phyloP scores from a whole-genome alignment of 495 filamentous ascomycete genomes.

The Xylaria curta region DNA sequence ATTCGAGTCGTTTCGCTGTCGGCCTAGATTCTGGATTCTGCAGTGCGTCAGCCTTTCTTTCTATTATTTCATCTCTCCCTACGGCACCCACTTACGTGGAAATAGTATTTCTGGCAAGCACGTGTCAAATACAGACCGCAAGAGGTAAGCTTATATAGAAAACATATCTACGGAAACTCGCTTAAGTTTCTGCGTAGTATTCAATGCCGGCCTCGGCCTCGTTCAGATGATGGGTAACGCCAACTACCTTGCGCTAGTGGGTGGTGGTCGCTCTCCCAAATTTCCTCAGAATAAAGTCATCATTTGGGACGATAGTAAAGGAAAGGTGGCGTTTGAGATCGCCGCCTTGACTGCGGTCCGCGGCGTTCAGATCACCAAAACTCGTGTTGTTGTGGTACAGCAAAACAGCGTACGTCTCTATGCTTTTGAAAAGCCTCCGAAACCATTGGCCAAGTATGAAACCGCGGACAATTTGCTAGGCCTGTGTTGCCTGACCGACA shows the following conservation, averaged over 20 bases:
- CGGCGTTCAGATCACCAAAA: constrained; percentile 76
- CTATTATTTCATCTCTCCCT: not conserved
- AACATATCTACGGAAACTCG: not conserved
- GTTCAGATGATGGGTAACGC: constrained; percentile 88
- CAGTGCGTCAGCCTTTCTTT: constrained; percentile 59
- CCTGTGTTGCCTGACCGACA: constrained; percentile 76
- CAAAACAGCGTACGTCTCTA: constrained; percentile 85
- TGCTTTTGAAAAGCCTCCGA: constrained; percentile 75
- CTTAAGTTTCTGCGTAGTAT: constrained; percentile 58
- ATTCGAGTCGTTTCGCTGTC: constrained; percentile 86
- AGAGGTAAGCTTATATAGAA: constrained; percentile 45
- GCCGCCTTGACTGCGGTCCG: constrained; percentile 67
- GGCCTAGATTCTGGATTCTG: constrained; percentile 87
- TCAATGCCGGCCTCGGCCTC: constrained; percentile 82
- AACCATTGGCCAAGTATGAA: constrained; percentile 76
- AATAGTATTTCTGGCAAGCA: constrained; percentile 77
- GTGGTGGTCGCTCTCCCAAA: constrained; percentile 85
- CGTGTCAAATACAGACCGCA: constrained; percentile 72
- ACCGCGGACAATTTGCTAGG: constrained; percentile 88
- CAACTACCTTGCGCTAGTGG: constrained; percentile 88
- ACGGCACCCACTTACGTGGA: constrained; percentile 26
- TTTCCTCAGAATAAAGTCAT: constrained; percentile 90
- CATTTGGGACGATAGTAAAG: constrained; percentile 89
- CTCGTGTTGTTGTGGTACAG: constrained; percentile 80
- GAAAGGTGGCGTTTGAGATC: constrained; percentile 69